Evolutionary conservation across 1,284 basidiomycete genomes (phyloP).

Genomic region (Ustilago crameri): DNA sequence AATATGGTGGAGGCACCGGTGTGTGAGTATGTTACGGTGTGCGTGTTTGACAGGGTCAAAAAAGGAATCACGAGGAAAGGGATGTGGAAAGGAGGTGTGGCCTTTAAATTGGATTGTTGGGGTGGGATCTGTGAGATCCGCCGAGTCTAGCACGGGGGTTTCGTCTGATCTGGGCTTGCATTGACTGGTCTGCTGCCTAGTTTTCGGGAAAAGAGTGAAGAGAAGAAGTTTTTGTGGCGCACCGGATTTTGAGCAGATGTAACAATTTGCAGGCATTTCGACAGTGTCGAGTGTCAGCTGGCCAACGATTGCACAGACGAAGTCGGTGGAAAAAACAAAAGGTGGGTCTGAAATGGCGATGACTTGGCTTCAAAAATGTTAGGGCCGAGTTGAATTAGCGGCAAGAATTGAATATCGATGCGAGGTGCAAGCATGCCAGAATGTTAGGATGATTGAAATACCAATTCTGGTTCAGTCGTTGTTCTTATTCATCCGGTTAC

Average conservation of each 20-base stretch:
- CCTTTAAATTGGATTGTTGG: slow-evolving; percentile 19
- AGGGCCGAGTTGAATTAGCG: slow-evolving; percentile 1
- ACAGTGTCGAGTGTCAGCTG: slow-evolving; percentile 28
- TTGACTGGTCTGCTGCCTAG: slow-evolving; percentile 6
- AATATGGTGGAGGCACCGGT: not conserved
- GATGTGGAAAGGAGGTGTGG: not conserved
- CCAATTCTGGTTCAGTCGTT: too few relatives aligned
- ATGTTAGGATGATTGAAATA: slow-evolving; percentile 16
- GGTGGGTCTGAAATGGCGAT: not conserved
- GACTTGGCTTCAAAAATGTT: not conserved
- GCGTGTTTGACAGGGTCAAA: slow-evolving; percentile 3
- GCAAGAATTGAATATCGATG: too few relatives aligned
- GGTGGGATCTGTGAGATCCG: slow-evolving; percentile 26
- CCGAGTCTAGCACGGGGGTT: slow-evolving; percentile 40
- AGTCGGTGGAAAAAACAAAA: not conserved
- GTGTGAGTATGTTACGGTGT: not conserved
- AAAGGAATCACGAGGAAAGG: not conserved
- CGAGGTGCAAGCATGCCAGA: too few relatives aligned
- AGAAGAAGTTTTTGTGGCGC: not conserved
- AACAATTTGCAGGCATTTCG: slow-evolving; percentile 19
- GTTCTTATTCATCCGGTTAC: not conserved
- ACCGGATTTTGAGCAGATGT: slow-evolving; percentile 19
- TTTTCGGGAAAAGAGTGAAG: not conserved
- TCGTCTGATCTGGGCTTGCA: not conserved
- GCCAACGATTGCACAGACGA: slow-evolving; percentile 9